Evolutionary conservation across 495 filamentous ascomycete genomes (phyloP), one percentile per base, ranked within the genome.

Genomic region (Penicillium desertorum): DNA sequence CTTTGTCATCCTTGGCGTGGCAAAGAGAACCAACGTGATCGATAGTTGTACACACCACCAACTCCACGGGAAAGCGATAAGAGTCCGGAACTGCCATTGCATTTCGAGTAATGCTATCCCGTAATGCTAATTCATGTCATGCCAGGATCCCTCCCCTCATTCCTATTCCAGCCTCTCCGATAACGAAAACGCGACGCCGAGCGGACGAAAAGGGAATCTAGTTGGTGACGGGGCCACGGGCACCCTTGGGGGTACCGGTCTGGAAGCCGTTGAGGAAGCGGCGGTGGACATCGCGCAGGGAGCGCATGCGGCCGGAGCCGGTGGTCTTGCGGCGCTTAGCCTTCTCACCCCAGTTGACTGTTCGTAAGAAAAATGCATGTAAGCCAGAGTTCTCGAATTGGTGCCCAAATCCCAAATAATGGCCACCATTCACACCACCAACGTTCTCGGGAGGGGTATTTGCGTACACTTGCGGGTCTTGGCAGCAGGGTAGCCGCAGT

Each of bases 331-430:
- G 92, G 78, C 94, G 81, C 89, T 96, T 98, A 68, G 92, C 95
- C 86, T 98, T 98, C 86, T 96, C 91, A 79, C 88, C 84, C 94
- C 94, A 98, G 87, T 98, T 96, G 85, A 87, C 94, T 98, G 71
- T 79, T 59, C 51, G 45, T 50, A 60, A 67, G 55, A 59, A 62
- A 64, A 59, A 29, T 65, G 36, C 54, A 57, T 61, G 71, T 73
- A 68, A 73, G 72, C 63, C 67, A 58, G 52, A 19, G 54, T 59
- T 68, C 59, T 22, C 37, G 56, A 54, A 19, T 50, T 27, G 48
- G 27, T 42, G 46, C 45, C 23, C 36, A 48, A 16, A 53, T 48
- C 54, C 50, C 51, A 32, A 53, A n/a, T 34, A 46, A 56, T 54
- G 43, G 51, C 51, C 25, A 52, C 19, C 10, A 59, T 57, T 55